Percentiles rank a stretch among this genome's conserved stretches.
phyloP scores from a whole-genome alignment of 2,329 filamentous ascomycete genomes.

The Verticillium nonalfalfae region DNA sequence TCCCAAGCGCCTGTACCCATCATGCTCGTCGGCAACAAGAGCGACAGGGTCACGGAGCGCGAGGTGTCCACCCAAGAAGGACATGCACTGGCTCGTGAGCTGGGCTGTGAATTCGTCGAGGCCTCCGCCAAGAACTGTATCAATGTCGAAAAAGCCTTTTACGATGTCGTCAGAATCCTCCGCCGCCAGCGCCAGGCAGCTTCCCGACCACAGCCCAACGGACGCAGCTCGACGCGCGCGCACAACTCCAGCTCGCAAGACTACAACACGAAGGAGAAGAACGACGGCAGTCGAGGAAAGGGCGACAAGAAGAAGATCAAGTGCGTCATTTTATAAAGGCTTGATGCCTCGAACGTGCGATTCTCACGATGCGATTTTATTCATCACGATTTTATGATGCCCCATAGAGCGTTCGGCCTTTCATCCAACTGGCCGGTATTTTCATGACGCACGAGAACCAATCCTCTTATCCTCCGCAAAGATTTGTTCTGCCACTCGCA shows the following conservation, averaged over 20 bases:
- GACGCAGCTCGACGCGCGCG: conserved; percentile 9
- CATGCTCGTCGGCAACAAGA: conserved; percentile 80
- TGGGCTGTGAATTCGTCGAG: conserved; percentile 95
- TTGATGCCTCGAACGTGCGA: conserved; percentile 5
- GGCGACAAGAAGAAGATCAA: conserved; percentile 12
- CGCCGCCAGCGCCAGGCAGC: conserved; percentile 69
- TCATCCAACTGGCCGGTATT: conserved; percentile 7
- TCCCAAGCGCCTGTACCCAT: conserved; percentile 73
- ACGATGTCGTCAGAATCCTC: conserved; percentile 89
- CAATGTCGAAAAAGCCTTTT: conserved; percentile 97
- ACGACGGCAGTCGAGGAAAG: conserved; percentile 8
- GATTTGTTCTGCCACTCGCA: background rate
- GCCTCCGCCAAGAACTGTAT: conserved; percentile 97
- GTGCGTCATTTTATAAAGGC: conserved; percentile 12
- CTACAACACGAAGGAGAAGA: conserved; percentile 2
- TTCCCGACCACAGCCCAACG: conserved; percentile 24
- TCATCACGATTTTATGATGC: conserved; percentile 13
- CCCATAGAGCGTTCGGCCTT: conserved; percentile 11
- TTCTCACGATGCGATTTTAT: conserved; percentile 8
- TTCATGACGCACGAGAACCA: conserved; percentile 8
- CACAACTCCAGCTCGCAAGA: conserved; percentile 4
- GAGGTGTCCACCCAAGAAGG: conserved; percentile 97
- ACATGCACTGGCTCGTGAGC: conserved; percentile 79
- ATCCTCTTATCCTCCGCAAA: background rate
- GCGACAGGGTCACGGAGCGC: conserved; percentile 89